phyloP scores from a whole-genome alignment of 2,329 filamentous ascomycete species.

The Pyrenophora seminiperda region DNA sequence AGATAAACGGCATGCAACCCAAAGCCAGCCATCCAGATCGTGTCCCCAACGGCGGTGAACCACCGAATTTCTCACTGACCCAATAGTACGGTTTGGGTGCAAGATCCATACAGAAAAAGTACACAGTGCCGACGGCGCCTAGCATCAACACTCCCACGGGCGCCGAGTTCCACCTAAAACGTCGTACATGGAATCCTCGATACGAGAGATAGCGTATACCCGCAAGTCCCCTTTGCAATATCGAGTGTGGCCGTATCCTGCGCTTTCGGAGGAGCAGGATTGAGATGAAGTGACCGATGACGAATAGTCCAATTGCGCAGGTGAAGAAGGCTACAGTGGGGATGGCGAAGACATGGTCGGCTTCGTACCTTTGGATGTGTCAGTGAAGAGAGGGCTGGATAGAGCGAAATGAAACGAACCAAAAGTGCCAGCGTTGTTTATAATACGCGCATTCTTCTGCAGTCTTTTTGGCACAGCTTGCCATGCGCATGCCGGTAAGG shows the following conservation, averaged over 20 bases:
- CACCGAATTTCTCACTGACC: slow-evolving; percentile 22
- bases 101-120: slow-evolving; percentile 38
- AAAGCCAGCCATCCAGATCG: slow-evolving; percentile 39
- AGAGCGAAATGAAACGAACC: slow-evolving; percentile 41
- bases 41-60: slow-evolving; percentile 38
- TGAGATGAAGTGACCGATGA: slow-evolving; percentile 48
- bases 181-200: slow-evolving; percentile 30
- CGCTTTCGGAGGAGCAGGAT: slow-evolving; percentile 33
- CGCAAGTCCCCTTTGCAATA: slow-evolving; percentile 24
- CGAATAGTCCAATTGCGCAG: slow-evolving; percentile 56
- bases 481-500: slow-evolving; percentile 25
- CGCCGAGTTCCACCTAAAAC: slow-evolving; percentile 35
- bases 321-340: slow-evolving; percentile 61
- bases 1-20: slow-evolving; percentile 31
- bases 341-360: slow-evolving; percentile 60
- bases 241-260: slow-evolving; percentile 2
- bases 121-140: slow-evolving; percentile 28
- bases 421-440: slow-evolving; percentile 55
- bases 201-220: slow-evolving; percentile 36
- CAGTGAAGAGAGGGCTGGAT: background rate
- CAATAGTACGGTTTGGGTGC: slow-evolving; percentile 31
- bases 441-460: slow-evolving; percentile 55
- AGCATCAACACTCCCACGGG: slow-evolving; percentile 33
- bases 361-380: slow-evolving; percentile 51
- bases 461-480: slow-evolving; percentile 45